Base-by-base conservation (phyloP, 257 asterid genomes). In the Nicotiana paniculata region DNA sequence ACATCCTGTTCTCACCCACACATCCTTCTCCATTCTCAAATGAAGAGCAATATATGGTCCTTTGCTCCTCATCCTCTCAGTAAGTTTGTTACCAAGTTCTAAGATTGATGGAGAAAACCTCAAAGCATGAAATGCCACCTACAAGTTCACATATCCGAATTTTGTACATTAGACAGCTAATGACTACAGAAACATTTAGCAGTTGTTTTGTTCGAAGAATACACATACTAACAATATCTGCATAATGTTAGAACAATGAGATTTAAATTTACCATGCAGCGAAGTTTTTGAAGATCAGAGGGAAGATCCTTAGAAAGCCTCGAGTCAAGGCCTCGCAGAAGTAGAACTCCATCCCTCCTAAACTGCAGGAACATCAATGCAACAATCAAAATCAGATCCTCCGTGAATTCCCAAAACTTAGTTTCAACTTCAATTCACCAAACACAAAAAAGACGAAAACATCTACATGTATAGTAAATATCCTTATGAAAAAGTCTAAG, bases 301-400 rank as follows among this genome's bases (percentile, higher is more conserved):
- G 98, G 97, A 85, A 96, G 97, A 88, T 94, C 98, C 90, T 96
- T 93, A 5, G 99, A 93, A 16, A 96, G 97, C 88, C 97, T 91
- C 26, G 99, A 94, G 86, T 96, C 99, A 53, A 96, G 84, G 82
- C 99, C 93, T 39, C 98, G 97, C 58, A 96, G 84, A 32, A 96
- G 90, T 51, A 96, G 85, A 18, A 96, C 93, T 4, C 98, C 99
- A 48, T 94, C 97, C 86, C 99, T 90, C 89, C 91, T 92, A 66
- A 94, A 89, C 99, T 93, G 93, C 94, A 89, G 24, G 68, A 74
- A 86, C n/a, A 70, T 35, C 16, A 57, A 61, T 67, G 32, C 67
- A 35, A 61, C 53, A 53, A 63, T 28, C 53, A 69, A 70, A 46
- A 9, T 64, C n/a, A 8, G 68, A 1, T 74, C 26, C 43, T 48